Evolutionary conservation across 1,284 basidiomycete species (phyloP), one percentile per base, ranked within the genome.

Genomic region (Athelia psychrophila): DNA sequence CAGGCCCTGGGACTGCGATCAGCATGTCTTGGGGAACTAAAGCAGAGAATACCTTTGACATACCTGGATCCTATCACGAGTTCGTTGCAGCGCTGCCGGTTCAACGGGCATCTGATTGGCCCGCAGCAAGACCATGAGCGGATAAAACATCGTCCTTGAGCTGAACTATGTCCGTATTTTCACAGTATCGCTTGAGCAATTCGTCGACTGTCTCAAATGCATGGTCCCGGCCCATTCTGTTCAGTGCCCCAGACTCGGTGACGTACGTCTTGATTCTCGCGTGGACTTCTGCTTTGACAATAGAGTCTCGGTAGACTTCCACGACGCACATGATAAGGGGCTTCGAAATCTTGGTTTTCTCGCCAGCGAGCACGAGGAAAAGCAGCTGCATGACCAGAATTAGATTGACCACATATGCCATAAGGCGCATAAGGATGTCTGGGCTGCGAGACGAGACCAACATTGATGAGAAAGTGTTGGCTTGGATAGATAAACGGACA

Each of bases 401-500:
- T 27, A 65, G 35, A 38, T 64, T 51, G 10, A 65, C 56, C 36
- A 66, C 60, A 44, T 57, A 65, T 22, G 36, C 48, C 54, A 65
- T 67, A n/a, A 65, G 32, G 13, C 45, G 24, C 23, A 54, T 55
- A 13, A 58, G 51, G 9, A 44, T 48, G 40, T 36, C 53, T 44
- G 18, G 22, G 30, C 54, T 56, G 23, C 27, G 52, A 5, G 13
- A 18, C 22, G 10, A 12, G 12, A n/a, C 33, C n/a, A 10, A n/a
- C 8, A n/a, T 6, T 22, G n/a, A 16, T 42, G n/a, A n/a, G 38
- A 5, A 42, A 8, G n/a, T 22, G 6, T 42, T 22, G 20, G n/a
- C 38, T 9, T 6, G n/a, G n/a, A 22, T 22, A 42, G 38, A 9
- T 10, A n/a, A 8, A 42, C n/a, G 54, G 8, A n/a, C 55, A 6